These are phyloP conservation scores for Amniculicola lignicola DNA, from an alignment of 495 filamentous ascomycete species.

Conservation along the genomic window DNA sequence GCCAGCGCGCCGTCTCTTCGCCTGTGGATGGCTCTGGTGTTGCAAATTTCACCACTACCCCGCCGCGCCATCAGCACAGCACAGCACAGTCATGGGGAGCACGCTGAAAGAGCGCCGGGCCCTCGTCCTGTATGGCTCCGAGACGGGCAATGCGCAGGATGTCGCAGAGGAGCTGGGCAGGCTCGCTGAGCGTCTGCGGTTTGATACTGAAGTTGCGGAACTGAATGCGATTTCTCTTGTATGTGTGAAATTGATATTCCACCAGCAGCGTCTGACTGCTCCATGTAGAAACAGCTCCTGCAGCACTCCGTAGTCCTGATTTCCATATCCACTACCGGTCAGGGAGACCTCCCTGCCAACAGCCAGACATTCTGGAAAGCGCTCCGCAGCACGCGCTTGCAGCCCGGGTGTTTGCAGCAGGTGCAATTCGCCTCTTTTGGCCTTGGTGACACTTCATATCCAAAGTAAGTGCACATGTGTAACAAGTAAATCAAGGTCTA, in stretches of 20 bases:
- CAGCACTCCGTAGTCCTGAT: slow-evolving; percentile 67
- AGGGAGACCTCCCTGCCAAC: slow-evolving; percentile 88
- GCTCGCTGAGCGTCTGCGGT: slow-evolving; percentile 69
- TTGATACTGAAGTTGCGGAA: slow-evolving; percentile 67
- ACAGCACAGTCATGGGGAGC: slow-evolving; percentile 4
- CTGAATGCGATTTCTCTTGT: slow-evolving; percentile 75
- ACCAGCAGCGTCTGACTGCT: slow-evolving; percentile 10
- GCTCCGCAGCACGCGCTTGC: slow-evolving; percentile 73
- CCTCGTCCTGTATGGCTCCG: slow-evolving; percentile 85
- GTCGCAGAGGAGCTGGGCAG: slow-evolving; percentile 78
- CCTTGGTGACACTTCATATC: slow-evolving; percentile 90
- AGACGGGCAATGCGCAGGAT: slow-evolving; percentile 91
- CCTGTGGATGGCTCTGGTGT: too few species aligned
- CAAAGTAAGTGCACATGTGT: slow-evolving; percentile 65
- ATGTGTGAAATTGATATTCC: slow-evolving; percentile 39
- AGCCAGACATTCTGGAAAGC: slow-evolving; percentile 77
- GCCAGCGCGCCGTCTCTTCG: too few species aligned
- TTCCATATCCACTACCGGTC: slow-evolving; percentile 86
- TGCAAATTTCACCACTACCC: too few species aligned
- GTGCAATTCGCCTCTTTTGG: slow-evolving; percentile 82
- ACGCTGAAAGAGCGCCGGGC: slow-evolving; percentile 50
- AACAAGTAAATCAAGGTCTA: background rate
- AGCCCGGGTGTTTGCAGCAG: slow-evolving; percentile 60
- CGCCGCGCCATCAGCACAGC: too few species aligned
- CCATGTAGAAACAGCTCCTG: slow-evolving; percentile 46